phyloP scores from a whole-genome alignment of 768 basidiomycete genomes.

The Strobilomyces confusus region DNA sequence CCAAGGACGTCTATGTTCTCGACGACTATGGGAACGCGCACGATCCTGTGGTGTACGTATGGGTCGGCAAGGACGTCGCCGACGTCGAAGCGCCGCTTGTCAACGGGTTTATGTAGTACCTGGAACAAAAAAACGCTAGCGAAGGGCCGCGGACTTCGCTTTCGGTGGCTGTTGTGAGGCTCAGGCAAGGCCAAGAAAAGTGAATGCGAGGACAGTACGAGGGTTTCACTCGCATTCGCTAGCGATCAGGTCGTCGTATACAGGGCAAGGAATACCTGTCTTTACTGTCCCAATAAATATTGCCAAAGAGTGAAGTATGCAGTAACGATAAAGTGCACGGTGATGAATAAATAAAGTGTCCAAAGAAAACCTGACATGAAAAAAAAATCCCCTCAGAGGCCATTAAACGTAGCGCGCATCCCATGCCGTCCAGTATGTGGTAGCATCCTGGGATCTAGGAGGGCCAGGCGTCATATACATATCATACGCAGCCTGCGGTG shows the following conservation, averaged over 20 bases:
- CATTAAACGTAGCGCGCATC: slow-evolving; percentile 10
- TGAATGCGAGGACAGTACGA: not conserved
- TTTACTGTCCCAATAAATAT: too few species aligned
- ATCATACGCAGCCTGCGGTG: slow-evolving; percentile 27
- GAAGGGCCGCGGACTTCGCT: slow-evolving; percentile 10
- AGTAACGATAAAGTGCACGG: too few species aligned
- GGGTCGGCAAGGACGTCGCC: slow-evolving; percentile 52
- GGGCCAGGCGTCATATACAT: slow-evolving; percentile 21
- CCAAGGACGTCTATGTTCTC: slow-evolving; percentile 50
- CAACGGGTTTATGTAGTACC: slow-evolving; percentile 49
- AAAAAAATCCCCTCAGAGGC: too few species aligned
- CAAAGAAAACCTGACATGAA: too few species aligned
- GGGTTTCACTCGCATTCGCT: not conserved
- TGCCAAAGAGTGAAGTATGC: too few species aligned
- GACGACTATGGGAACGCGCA: slow-evolving; percentile 35
- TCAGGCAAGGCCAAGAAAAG: slow-evolving; percentile 34
- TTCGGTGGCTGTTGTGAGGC: slow-evolving; percentile 13
- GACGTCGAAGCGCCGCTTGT: slow-evolving; percentile 44
- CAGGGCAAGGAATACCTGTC: too few species aligned
- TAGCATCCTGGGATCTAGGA: slow-evolving; percentile 1
- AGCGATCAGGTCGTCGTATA: too few species aligned
- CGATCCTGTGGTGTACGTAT: slow-evolving; percentile 50
- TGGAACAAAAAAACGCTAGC: slow-evolving; percentile 28
- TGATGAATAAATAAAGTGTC: too few species aligned
- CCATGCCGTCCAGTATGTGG: slow-evolving; percentile 23